Base-by-base conservation (phyloP, 371 early-diverging fungal genomes). In the Circinella minor region DNA sequence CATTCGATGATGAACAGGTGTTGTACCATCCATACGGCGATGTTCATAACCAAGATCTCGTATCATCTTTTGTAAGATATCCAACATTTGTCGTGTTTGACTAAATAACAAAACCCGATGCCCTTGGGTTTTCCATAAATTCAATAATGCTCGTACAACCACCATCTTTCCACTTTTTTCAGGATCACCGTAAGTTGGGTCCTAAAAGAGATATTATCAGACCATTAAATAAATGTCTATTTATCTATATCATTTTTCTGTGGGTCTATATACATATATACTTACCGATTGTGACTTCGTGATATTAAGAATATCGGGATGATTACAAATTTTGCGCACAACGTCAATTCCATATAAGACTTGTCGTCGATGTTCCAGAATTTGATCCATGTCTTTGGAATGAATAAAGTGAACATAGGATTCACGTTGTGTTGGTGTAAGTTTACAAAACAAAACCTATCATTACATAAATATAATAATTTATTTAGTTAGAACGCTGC, bases 301-400 rank as follows among this genome's bases (percentile, higher is more conserved):
- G 3, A 79, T 79, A 57, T 80, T 74, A n/a, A 77, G 61, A 7
- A 98, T 75, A 72, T 96, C 97, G 0, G 98, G 98, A 74, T 99
- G 99, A 77, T 99, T 99, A 77, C 98, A 97, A 38, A 99, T 95
- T 81, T 99, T 99, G 70, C 99, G 86, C 9, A 99, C 89, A 60
- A 93, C 86, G 71, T 97, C 98, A 55, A 99, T 98, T 4, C 98
- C 99, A 69, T 77, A 92, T 27, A 99, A 81, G 5, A 94, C 93
- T 67, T 96, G 93, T 59, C 91, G 83, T 46, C 90, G 90, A 1
- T 95, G 96, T n/a, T 88, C 86, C 63, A 96, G 71, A 27, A 98
- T 98, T 9, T 86, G 86, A 49, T 82, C 86, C 89, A 90, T 90
- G 54, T 89, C 93, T 48, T 80, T 79, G 17, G 92, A 90, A 34